Evolutionary conservation across 1,139 yeast species (phyloP).

Genomic region (Nakaseomyces bracarensis): DNA sequence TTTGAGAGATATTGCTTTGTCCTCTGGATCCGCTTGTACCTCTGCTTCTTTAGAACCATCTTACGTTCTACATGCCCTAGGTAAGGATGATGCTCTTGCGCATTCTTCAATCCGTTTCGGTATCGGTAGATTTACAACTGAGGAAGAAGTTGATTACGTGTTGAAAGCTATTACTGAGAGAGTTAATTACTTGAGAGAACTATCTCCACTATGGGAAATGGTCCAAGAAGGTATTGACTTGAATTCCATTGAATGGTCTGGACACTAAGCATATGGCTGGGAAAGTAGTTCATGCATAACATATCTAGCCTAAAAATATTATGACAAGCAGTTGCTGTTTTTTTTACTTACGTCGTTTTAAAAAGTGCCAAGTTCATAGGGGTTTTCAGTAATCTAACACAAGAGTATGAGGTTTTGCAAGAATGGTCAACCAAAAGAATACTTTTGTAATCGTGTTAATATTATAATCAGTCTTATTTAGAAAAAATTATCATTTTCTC

Average conservation of each 20-base stretch:
- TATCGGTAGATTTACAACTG: constrained; percentile 94
- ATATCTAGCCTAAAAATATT: no score
- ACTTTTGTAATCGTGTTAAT: constrained; percentile 3
- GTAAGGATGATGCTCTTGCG: constrained; percentile 97
- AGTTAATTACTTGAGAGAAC: constrained; percentile 83
- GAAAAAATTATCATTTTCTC: no score
- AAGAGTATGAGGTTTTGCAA: no score
- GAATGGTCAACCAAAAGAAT: not conserved
- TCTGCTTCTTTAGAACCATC: constrained; percentile 98
- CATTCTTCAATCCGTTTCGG: constrained; percentile 97
- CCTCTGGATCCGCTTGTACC: constrained; percentile 98
- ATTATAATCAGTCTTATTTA: constrained; percentile 6
- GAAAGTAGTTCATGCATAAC: no score
- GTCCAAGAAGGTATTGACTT: constrained; percentile 97
- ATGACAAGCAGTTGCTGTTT: no score
- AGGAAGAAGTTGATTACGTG: constrained; percentile 90
- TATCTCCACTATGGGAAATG: constrained; percentile 98
- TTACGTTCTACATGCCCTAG: constrained; percentile 90
- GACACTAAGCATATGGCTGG: constrained; percentile 63
- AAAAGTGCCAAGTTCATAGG: no score
- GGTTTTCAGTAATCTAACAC: no score
- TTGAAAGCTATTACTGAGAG: constrained; percentile 79
- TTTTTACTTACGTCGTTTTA: no score
- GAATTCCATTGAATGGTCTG: constrained; percentile 93
- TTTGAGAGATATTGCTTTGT: constrained; percentile 87